Evolutionary conservation across 1,284 basidiomycete species (phyloP).

Genomic region (Cutaneotrichosporon cyanovorans): DNA sequence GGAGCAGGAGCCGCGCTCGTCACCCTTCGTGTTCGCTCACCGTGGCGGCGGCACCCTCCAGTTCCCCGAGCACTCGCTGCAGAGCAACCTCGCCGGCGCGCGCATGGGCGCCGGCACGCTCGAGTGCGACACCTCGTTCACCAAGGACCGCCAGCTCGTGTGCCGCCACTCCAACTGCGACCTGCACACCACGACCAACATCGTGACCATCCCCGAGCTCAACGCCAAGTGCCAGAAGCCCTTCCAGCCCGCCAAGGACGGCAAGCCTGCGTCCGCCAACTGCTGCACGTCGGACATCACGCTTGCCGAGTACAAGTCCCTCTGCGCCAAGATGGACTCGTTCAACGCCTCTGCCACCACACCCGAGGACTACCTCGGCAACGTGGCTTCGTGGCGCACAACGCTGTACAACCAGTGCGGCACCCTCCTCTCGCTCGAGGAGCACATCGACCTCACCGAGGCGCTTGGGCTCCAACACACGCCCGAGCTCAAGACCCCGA

Average conservation of each 20-base stretch:
- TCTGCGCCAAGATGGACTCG: slow-evolving; percentile 19
- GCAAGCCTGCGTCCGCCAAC: slow-evolving; percentile 8
- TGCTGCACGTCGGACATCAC: slow-evolving; percentile 23
- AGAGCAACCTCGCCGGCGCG: slow-evolving; percentile 15
- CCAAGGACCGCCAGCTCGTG: slow-evolving; percentile 18
- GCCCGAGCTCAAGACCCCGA: slow-evolving; percentile 18
- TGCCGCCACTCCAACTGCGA: slow-evolving; percentile 22
- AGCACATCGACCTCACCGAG: slow-evolving; percentile 15
- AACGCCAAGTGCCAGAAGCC: slow-evolving; percentile 16
- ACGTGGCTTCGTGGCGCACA: slow-evolving; percentile 9
- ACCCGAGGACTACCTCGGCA: slow-evolving; percentile 14
- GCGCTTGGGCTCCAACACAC: slow-evolving; percentile 18
- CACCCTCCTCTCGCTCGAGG: slow-evolving; percentile 12
- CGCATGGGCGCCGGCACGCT: slow-evolving; percentile 21
- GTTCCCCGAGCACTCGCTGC: slow-evolving; percentile 20
- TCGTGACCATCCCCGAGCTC: slow-evolving; percentile 13
- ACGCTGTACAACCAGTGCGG: slow-evolving; percentile 16
- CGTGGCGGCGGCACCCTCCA: slow-evolving; percentile 20
- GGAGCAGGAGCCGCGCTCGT: not conserved
- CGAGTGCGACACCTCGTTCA: slow-evolving; percentile 21
- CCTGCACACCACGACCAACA: slow-evolving; percentile 21
- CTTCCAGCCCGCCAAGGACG: slow-evolving; percentile 12
- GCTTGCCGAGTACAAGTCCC: slow-evolving; percentile 14
- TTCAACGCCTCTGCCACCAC: slow-evolving; percentile 11
- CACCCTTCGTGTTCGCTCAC: slow-evolving; percentile 12